phyloP scores from a whole-genome alignment of 257 asterid species.

The Solanum ahanhuiri region DNA sequence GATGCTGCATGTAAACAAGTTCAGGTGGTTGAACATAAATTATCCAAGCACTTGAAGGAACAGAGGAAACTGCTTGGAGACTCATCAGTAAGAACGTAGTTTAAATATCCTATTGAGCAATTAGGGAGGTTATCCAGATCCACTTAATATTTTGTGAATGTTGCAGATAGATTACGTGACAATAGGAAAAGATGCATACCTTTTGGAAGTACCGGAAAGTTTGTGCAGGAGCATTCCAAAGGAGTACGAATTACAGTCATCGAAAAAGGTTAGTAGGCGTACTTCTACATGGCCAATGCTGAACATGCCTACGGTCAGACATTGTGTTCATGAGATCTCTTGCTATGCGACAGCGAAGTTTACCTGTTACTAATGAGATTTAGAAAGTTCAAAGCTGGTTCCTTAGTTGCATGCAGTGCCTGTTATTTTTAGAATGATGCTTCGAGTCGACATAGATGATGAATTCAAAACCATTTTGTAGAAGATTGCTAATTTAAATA shows the following conservation, averaged over 20 bases:
- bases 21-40: conserved; percentile 52
- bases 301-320: not conserved
- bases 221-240: conserved; percentile 53
- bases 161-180: conserved; percentile 65
- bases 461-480: not conserved
- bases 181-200: conserved; percentile 81
- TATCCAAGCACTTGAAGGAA: conserved; percentile 72
- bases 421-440: not conserved
- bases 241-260: conserved; percentile 79
- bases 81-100: conserved; percentile 54
- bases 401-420: not conserved
- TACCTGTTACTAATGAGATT: not conserved
- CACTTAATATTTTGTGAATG: not conserved
- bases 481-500: not conserved
- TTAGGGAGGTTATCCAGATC: not conserved
- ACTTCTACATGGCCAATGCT: not conserved
- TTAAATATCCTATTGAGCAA: not conserved
- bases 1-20: conserved; percentile 72
- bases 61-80: conserved; percentile 68
- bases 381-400: not conserved
- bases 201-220: conserved; percentile 88
- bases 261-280: conserved; percentile 57
- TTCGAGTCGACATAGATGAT: not conserved
- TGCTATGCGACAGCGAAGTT: not conserved
- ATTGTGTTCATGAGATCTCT: not conserved